Conservation (phyloP, 805 yeast genomes). For the Sugiyamaella lignohabitans region DNA sequence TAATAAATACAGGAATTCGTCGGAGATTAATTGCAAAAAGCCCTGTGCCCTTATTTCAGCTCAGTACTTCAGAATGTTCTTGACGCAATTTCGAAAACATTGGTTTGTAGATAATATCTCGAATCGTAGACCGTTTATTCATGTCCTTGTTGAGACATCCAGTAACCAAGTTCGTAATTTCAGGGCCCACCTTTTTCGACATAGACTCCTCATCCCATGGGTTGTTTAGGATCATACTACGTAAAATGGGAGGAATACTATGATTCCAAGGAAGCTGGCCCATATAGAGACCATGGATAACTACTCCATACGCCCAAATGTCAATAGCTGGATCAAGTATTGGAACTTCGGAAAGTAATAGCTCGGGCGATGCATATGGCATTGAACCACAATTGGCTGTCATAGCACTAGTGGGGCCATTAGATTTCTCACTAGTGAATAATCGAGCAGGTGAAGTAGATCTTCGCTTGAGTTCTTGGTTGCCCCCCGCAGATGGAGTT, state of each 20-base stretch:
- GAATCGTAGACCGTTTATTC: neutral
- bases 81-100: neutral
- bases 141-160: slow-evolving; percentile 11
- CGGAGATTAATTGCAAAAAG: too few species aligned
- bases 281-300: slow-evolving; percentile 62
- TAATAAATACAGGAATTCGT: too few species aligned
- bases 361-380: slow-evolving; percentile 90
- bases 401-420: neutral
- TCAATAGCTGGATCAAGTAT: slow-evolving; percentile 62
- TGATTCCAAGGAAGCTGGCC: slow-evolving; percentile 81
- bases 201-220: slow-evolving; percentile 47
- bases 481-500: neutral
- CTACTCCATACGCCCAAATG: slow-evolving; percentile 86
- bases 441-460: neutral
- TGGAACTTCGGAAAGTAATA: slow-evolving; percentile 51
- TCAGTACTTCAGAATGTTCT: too few species aligned
- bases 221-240: slow-evolving; percentile 65
- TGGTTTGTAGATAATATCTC: neutral
- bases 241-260: slow-evolving; percentile 71
- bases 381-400: slow-evolving; percentile 65
- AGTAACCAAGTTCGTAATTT: slow-evolving; percentile 14
- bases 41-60: too few species aligned
- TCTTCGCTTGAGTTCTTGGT: neutral
- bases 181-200: slow-evolving; percentile 11
- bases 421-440: neutral